phyloP scores from a whole-genome alignment of 371 early-diverging fungal species.

The Mucor racemosus region DNA sequence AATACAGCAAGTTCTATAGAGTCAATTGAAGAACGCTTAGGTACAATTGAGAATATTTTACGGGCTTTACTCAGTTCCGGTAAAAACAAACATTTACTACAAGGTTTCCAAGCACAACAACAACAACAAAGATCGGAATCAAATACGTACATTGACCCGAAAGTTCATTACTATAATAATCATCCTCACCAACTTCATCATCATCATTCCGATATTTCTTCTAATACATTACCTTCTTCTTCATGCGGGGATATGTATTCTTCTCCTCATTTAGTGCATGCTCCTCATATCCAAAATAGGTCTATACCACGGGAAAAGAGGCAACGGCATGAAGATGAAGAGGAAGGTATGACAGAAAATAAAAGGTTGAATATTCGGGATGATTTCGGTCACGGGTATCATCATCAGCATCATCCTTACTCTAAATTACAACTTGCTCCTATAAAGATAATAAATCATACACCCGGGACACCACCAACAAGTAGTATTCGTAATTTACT shows the following conservation, averaged over 20 bases:
- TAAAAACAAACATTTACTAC: conserved; percentile 26
- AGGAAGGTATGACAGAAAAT: conserved; percentile 19
- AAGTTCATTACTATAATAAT: background rate
- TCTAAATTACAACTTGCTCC: conserved; percentile 18
- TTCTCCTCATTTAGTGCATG: conserved; percentile 24
- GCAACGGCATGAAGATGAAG: conserved; percentile 18
- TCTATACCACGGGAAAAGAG: conserved; percentile 23
- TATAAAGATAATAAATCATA: conserved; percentile 12
- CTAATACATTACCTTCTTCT: background rate
- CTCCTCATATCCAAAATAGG: conserved; percentile 24
- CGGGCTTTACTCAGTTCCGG: conserved; percentile 27
- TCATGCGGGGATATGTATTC: conserved; percentile 25
- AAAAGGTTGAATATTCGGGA: conserved; percentile 15
- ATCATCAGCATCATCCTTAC: background rate
- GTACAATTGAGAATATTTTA: conserved; percentile 31
- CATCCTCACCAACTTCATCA: too few relatives aligned
- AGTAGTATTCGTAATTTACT: conserved; percentile 16
- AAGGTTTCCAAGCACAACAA: conserved; percentile 8
- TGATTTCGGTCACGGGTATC: conserved; percentile 22
- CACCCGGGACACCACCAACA: conserved; percentile 17
- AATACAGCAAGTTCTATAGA: conserved; percentile 25
- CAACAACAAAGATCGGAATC: conserved; percentile 6
- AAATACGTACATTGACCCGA: background rate
- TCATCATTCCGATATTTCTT: background rate
- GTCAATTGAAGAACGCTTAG: conserved; percentile 31